Conservation (phyloP, 202 grass and related monocot species). For the Bolboschoenoplectus hybrid region DNA sequence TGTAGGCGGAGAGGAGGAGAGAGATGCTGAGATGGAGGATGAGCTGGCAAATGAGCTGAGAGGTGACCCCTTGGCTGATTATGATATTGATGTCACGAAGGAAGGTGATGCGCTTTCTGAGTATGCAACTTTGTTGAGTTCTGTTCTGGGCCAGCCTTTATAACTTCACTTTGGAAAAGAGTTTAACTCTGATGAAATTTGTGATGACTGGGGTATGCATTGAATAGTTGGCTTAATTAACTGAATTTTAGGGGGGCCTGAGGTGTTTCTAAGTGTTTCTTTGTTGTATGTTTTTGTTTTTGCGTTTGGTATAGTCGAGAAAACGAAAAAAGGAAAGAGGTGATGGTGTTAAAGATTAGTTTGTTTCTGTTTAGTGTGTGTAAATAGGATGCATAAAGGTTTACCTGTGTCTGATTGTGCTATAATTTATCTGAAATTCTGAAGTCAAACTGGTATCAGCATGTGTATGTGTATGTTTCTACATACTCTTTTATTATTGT, state of each 20-base stretch:
- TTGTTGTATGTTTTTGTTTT: not conserved
- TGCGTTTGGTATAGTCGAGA: not conserved
- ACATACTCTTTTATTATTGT: no score
- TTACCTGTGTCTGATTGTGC: not conserved
- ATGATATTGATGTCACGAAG: conserved; percentile 69
- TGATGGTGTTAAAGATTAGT: not conserved
- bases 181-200: not conserved
- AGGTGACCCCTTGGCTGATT: conserved; percentile 78
- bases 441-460: not conserved
- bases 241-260: not conserved
- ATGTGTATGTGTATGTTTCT: no score
- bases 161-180: not conserved
- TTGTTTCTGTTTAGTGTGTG: not conserved
- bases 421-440: not conserved
- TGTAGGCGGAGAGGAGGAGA: conserved; percentile 37
- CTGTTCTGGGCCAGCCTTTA: conserved; percentile 24
- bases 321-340: not conserved
- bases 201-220: not conserved
- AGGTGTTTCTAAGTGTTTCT: not conserved
- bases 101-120: conserved; percentile 85
- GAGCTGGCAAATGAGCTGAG: conserved; percentile 71
- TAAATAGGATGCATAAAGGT: conserved; percentile 10
- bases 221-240: not conserved
- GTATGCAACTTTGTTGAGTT: conserved; percentile 67
- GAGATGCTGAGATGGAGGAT: conserved; percentile 64